Evolutionary conservation across 164 flowering plant species (phyloP), one percentile per base, ranked within the genome.

Genomic region (Vitis labrusca): DNA sequence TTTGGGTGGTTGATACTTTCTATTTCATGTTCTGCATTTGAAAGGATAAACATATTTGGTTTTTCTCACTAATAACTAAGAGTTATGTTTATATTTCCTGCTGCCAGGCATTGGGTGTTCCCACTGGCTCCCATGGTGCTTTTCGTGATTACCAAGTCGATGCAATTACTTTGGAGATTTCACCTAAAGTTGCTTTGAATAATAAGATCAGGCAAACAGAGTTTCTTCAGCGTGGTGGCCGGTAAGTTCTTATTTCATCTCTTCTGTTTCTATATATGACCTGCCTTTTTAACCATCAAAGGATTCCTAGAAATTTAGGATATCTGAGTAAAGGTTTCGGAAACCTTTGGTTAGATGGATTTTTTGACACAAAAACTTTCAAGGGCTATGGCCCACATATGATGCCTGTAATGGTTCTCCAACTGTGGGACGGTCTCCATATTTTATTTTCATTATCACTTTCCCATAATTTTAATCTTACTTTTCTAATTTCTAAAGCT

Each of bases 141-240:
- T 92, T 92, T 66, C 94, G 93, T 65, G 94, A 90, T 78, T 92
- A 90, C 76, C 97, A 92, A 85, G 84, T 92, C 74, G 97, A 92
- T 81, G 93, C 97, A 68, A 77, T 92, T 59, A 90, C 98, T 73
- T 73, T 93, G 80, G 92, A 87, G 64, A 72, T 95, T 54, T 88
- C 90, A 59, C 83, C 94, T 1, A 85, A 61, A 79, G 54, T 76
- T 74, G 71, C 85, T 54, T 64, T 79, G 32, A 68, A 78, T 70
- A 79, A 70, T 63, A 86, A 74, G 68, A 74, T 19, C 72, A 77
- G 79, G 66, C 83, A 58, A 27, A 74, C 66, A 50, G 91, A 86
- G 27, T 86, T 95, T 78, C 79, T 93, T 78, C 73, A 83, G 63
- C 82, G 83, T 10, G 79, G 89, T 72, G 98, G 93, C 79, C 70